These are phyloP conservation scores for Coniochaeta ligniaria DNA, from an alignment of 2,329 filamentous ascomycete species.

Conservation along the genomic window DNA sequence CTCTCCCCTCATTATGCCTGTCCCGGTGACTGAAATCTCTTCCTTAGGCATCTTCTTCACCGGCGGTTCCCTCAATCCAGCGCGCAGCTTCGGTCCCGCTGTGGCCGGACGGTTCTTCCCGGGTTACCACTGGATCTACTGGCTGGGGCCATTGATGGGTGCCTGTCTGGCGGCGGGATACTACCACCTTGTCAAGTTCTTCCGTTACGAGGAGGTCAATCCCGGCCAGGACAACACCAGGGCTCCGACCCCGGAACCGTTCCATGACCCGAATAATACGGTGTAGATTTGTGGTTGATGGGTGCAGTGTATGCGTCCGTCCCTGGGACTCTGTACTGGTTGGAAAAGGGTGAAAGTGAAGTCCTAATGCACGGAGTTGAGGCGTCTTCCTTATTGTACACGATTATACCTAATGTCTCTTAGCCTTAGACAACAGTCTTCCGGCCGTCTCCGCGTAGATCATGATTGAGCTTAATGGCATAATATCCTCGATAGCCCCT, in stretches of 20 bases:
- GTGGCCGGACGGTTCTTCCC: conserved; percentile 33
- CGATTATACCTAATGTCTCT: neutral
- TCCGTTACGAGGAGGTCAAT: neutral
- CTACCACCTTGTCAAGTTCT: neutral
- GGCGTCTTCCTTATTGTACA: neutral
- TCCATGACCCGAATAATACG: neutral
- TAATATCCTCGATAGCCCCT: too few relatives aligned
- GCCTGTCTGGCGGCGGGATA: neutral
- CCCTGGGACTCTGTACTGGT: neutral
- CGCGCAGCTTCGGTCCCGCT: conserved; percentile 38
- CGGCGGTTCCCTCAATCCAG: conserved; percentile 40
- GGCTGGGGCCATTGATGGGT: neutral
- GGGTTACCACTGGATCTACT: conserved; percentile 7
- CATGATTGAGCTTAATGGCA: too few relatives aligned
- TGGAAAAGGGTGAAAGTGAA: neutral
- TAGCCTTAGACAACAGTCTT: too few relatives aligned
- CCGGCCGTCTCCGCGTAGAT: too few relatives aligned
- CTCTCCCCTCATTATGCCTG: too few relatives aligned
- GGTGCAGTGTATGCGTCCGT: neutral
- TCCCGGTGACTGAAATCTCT: too few relatives aligned
- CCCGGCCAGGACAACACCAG: neutral
- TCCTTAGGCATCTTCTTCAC: conserved; percentile 5
- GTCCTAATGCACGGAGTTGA: neutral
- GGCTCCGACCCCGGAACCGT: neutral
- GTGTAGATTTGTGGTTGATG: neutral